Base-by-base conservation (phyloP, 202 grass and related monocot species). In the Musa balbisiana region DNA sequence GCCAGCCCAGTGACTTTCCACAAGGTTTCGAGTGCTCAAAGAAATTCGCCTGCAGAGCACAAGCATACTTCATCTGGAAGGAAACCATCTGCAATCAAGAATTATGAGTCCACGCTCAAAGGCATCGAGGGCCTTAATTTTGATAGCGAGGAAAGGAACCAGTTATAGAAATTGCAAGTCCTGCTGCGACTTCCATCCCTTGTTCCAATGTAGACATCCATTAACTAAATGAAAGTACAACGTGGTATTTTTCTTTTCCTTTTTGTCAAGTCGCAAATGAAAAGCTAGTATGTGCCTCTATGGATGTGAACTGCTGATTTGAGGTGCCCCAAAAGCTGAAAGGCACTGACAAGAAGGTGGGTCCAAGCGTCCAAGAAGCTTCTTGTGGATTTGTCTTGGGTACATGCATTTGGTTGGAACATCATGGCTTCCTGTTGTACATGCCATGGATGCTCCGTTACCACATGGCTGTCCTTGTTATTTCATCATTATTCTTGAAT, bases 1-100 rank as follows among this genome's bases (percentile, higher is more conserved):
- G 83, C 77, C 82, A 96, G 83, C 67, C 79, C 80, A 66, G 88
- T 85, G 73, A 56, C 76, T 54, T 84, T 86, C 13, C 83, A 76
- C 64, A 89, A 82, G 80, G 75, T 76, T 63, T 58, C 80, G 62
- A 78, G 60, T 33, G 75, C 77, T 25, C 87, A 69, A 51, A 82
- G 87, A 80, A 80, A 71, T 76, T 83, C 78, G 3, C 68, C 69
- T 63, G 24, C 66, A 16, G 85, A 91, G 17, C 67, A 71, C 12
- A 79, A 78, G 54, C 50, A 67, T 0, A 11, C 78, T 53, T 63
- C 55, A 25, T 72, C 55, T 53, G 68, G 20, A 13, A 70, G 67
- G 33, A 70, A 50, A 15, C 67, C 67, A 49, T 51, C 67, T 51
- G 71, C 58, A 58, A 73, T 63, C 29, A 80, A 80, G 69, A 72